A percentile compares a stretch with the other conserved stretches of the same genome.
Evolutionary conservation across 2,329 filamentous ascomycete genomes (phyloP).

Genomic region (Thelonectria discophora): DNA sequence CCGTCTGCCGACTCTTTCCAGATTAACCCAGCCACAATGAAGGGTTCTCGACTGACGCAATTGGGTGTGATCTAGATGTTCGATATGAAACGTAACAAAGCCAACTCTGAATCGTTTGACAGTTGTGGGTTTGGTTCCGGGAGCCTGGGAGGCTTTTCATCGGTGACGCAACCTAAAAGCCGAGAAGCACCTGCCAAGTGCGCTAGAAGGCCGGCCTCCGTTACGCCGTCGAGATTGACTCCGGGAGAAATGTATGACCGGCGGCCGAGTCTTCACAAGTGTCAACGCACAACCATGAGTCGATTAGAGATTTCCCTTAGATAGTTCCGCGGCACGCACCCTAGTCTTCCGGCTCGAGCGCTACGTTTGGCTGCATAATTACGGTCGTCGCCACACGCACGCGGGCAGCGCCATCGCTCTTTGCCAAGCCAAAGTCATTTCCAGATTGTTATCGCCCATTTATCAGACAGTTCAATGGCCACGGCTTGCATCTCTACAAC

Average conservation of each 20-base stretch:
- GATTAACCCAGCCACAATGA: conserved; percentile 59
- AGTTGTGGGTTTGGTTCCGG: neutral
- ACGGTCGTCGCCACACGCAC: conserved; percentile 7
- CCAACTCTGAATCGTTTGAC: conserved; percentile 9
- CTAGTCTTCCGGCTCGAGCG: conserved; percentile 5
- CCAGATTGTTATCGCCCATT: neutral
- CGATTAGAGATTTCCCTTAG: neutral
- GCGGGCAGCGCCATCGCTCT: conserved; percentile 13
- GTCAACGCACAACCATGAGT: no score
- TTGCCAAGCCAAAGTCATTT: conserved; percentile 9
- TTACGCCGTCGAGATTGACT: conserved; percentile 8
- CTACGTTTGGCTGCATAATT: conserved; percentile 1
- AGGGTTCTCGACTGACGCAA: conserved; percentile 16
- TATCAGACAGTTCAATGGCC: conserved; percentile 1
- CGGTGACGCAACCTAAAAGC: conserved; percentile 37
- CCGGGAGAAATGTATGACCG: conserved; percentile 38
- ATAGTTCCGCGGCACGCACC: conserved; percentile 16
- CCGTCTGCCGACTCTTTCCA: conserved; percentile 57
- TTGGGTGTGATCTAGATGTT: neutral
- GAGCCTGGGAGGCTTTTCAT: conserved; percentile 13
- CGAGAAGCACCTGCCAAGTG: conserved; percentile 16
- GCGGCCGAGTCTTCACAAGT: conserved; percentile 2
- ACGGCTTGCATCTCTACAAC: neutral
- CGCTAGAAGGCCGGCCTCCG: conserved; percentile 15
- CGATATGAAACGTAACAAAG: conserved; percentile 15